These are phyloP conservation scores for Lactarius trivialis DNA, from an alignment of 768 basidiomycete genomes.

Conservation along the genomic window DNA sequence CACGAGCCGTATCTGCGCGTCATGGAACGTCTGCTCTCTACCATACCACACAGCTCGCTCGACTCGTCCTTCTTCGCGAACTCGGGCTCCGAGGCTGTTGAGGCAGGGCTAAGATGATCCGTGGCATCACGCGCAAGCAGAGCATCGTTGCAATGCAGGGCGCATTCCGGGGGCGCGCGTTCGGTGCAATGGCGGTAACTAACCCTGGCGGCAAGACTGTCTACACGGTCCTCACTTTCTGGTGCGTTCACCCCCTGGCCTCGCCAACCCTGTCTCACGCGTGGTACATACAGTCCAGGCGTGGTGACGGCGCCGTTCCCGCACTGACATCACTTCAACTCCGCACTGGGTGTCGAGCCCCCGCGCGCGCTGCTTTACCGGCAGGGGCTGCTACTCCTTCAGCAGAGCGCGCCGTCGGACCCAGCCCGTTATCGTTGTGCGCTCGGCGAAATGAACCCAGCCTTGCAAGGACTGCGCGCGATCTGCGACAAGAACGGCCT, in stretches of 20 bases:
- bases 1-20: slow-evolving; percentile 82
- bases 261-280: neutral
- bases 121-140: slow-evolving; percentile 68
- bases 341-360: slow-evolving; percentile 48
- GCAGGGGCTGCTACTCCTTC: slow-evolving; percentile 68
- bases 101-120: slow-evolving; percentile 82
- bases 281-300: slow-evolving; percentile 56
- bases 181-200: slow-evolving; percentile 90
- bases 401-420: slow-evolving; percentile 77
- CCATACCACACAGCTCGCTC: slow-evolving; percentile 87
- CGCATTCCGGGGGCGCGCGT: slow-evolving; percentile 89
- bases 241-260: slow-evolving; percentile 38
- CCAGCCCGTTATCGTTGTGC: slow-evolving; percentile 94
- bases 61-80: slow-evolving; percentile 98
- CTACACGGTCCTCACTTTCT: slow-evolving; percentile 79
- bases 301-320: slow-evolving; percentile 80
- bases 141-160: slow-evolving; percentile 93
- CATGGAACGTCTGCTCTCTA: slow-evolving; percentile 74
- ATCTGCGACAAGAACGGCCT: slow-evolving; percentile 88
- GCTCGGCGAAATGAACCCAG: slow-evolving; percentile 78
- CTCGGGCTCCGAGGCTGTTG: slow-evolving; percentile 91
- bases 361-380: slow-evolving; percentile 66
- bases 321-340: slow-evolving; percentile 82
- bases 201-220: slow-evolving; percentile 90
- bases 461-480: slow-evolving; percentile 69